Evolutionary conservation across 2,329 filamentous ascomycete species (phyloP).

Genomic region (Penicillium sp.): DNA sequence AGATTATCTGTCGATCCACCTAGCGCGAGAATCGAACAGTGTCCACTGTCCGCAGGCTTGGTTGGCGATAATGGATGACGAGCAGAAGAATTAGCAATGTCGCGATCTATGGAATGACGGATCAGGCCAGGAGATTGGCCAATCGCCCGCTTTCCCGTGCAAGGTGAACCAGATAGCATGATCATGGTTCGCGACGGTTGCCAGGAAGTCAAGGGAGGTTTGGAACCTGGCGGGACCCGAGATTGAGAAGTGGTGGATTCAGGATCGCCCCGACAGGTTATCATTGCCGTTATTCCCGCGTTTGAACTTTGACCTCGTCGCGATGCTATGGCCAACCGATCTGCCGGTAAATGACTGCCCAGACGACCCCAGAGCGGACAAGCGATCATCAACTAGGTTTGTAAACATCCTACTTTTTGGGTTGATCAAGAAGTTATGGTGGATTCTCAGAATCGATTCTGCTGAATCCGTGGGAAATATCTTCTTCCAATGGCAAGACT

Average conservation of each 20-base stretch:
- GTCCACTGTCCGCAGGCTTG: too few species aligned
- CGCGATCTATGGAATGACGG: not conserved
- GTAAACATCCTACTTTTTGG: not conserved
- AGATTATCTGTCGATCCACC: not conserved
- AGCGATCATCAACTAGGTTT: not conserved
- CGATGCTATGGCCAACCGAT: not conserved
- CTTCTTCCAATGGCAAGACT: not conserved
- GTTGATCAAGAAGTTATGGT: not conserved
- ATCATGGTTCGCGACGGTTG: conserved; percentile 8
- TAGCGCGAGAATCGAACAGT: not conserved
- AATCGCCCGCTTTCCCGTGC: not conserved
- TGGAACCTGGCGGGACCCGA: conserved; percentile 14
- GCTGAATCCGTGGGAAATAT: not conserved
- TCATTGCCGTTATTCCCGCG: not conserved
- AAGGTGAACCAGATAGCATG: not conserved
- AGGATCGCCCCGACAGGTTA: not conserved
- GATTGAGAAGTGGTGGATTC: not conserved
- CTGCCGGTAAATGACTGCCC: not conserved
- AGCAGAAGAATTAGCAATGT: not conserved
- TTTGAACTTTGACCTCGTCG: not conserved
- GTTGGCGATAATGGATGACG: too few species aligned
- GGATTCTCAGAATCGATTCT: too few species aligned
- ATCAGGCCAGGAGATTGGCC: conserved; percentile 14
- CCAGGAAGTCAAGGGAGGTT: not conserved
- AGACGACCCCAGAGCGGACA: not conserved